These are phyloP conservation scores for Bretschneidera sinensis DNA, from an alignment of 345 rosid genomes.

Conservation along the genomic window DNA sequence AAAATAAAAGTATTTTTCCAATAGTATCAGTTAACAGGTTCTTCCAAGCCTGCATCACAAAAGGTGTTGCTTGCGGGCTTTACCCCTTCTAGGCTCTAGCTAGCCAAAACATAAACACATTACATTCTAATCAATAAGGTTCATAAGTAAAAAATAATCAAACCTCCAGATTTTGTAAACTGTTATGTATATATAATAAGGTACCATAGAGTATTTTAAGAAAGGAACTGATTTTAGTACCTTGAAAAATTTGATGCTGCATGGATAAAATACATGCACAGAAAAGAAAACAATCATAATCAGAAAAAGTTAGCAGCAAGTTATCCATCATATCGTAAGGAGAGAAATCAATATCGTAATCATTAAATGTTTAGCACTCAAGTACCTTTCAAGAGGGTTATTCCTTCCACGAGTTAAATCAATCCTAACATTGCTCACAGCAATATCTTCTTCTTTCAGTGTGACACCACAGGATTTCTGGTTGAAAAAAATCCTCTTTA, in stretches of 20 bases:
- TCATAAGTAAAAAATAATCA: neutral
- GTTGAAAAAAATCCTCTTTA: slow-evolving; percentile 10
- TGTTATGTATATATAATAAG: neutral
- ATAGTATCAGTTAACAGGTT: neutral
- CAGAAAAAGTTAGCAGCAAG: neutral
- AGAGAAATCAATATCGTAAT: neutral
- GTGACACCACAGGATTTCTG: slow-evolving; percentile 23
- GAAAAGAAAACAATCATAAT: slow-evolving; percentile 10
- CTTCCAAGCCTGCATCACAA: neutral
- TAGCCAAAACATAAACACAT: neutral
- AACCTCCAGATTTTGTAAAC: neutral
- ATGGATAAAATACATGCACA: slow-evolving; percentile 19
- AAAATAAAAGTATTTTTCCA: neutral
- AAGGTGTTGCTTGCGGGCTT: neutral
- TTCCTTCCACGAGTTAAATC: slow-evolving; percentile 45
- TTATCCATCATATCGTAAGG: slow-evolving; percentile 1
- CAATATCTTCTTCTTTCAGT: slow-evolving; percentile 47
- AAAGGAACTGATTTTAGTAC: slow-evolving; percentile 23
- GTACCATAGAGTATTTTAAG: neutral
- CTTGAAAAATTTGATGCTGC: slow-evolving; percentile 43
- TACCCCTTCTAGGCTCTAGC: neutral
- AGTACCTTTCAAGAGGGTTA: slow-evolving; percentile 43
- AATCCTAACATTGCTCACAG: slow-evolving; percentile 35
- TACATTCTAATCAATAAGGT: too few relatives aligned
- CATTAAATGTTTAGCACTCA: neutral